A percentile compares a stretch with the other conserved stretches of the same genome.
Conservation (phyloP, 306 rosid species). For the Trichosanthes truncata region DNA sequence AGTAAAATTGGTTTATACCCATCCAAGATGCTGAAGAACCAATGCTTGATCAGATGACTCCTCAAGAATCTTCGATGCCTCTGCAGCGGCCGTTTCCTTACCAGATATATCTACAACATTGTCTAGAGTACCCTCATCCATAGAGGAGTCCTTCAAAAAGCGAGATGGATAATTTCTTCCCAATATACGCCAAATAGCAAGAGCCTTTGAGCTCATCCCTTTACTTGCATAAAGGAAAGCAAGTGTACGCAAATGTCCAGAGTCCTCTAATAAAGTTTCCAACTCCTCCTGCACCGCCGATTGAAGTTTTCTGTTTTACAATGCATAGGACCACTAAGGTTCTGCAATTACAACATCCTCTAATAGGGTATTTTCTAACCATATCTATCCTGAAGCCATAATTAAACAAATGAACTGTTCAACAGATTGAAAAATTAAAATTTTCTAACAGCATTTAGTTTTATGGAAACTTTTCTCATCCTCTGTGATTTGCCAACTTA, state of each 20-base stretch:
- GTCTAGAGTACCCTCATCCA: conserved; percentile 24
- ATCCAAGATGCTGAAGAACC: conserved; percentile 92
- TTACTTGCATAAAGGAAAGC: conserved; percentile 91
- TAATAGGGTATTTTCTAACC: conserved; percentile 23
- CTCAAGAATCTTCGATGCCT: conserved; percentile 92
- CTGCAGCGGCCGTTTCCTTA: conserved; percentile 70
- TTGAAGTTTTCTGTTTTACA: conserved; percentile 44
- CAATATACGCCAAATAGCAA: conserved; percentile 75
- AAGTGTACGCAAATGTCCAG: conserved; percentile 86
- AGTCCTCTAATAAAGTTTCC: conserved; percentile 78
- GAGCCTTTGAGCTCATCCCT: conserved; percentile 90
- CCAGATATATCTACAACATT: conserved; percentile 38
- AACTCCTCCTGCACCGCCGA: conserved; percentile 88
- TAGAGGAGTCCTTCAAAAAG: conserved; percentile 62
- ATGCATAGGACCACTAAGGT: conserved; percentile 36
- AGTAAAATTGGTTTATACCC: conserved; percentile 43
- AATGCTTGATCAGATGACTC: conserved; percentile 74
- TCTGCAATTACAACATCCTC: conserved; percentile 24
- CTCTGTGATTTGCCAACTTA: not conserved
- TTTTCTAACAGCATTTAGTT: not conserved
- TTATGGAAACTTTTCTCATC: not conserved
- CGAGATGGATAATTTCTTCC: conserved; percentile 79
- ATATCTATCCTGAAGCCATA: conserved; percentile 11
- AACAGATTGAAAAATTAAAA: not conserved
- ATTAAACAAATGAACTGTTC: conserved; percentile 3